Percentiles rank a stretch among this genome's conserved stretches.
Evolutionary conservation across 768 basidiomycete genomes (phyloP).

Genomic region (Myochromella boudieri): DNA sequence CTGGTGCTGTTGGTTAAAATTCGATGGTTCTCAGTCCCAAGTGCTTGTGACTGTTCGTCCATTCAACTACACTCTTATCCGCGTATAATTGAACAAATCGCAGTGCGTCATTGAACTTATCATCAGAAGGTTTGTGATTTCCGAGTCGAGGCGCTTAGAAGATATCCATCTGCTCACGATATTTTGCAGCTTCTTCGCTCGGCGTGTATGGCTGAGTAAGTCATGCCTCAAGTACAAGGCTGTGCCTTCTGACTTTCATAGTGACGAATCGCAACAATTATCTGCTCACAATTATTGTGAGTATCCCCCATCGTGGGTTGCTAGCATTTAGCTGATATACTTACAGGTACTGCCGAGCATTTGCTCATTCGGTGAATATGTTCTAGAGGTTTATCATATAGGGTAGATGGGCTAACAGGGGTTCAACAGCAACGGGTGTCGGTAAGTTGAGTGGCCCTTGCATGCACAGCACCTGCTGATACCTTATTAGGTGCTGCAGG

Average conservation of each 20-base stretch:
- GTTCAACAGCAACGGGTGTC: conserved; percentile 3
- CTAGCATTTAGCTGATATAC: not conserved
- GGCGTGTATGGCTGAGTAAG: conserved; percentile 1
- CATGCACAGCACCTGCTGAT: too few relatives aligned
- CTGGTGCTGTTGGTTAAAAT: not conserved
- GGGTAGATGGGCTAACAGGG: not conserved
- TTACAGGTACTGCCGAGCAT: not conserved
- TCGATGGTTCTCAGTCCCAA: not conserved
- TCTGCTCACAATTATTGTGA: not conserved
- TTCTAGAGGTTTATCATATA: not conserved
- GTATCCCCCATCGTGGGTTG: not conserved
- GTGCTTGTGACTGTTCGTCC: not conserved
- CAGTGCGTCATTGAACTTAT: not conserved
- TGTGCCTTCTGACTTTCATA: not conserved
- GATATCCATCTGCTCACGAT: not conserved
- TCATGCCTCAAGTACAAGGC: not conserved
- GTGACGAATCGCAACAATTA: not conserved
- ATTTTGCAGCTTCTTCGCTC: not conserved
- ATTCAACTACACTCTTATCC: not conserved
- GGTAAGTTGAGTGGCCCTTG: not conserved
- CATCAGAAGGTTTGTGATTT: not conserved
- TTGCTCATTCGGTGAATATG: conserved; percentile 1
- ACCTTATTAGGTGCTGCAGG: conserved; percentile 1
- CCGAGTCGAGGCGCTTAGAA: not conserved
- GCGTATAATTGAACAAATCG: not conserved